Conservation (phyloP, 306 rosid genomes). For the Mimosa pudica region DNA sequence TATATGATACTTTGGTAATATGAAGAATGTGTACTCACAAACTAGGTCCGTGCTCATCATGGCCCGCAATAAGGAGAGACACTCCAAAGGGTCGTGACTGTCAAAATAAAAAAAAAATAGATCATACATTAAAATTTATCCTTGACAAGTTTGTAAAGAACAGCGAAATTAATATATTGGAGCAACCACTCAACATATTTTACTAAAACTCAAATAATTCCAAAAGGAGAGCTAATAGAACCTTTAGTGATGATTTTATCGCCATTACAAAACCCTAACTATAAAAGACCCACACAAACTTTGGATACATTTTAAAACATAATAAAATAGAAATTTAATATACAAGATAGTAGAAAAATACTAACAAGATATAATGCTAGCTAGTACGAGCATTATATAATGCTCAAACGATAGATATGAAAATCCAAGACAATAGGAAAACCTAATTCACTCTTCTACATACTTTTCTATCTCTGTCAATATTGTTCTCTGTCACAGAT, state of each 20-base stretch:
- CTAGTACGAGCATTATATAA: not conserved
- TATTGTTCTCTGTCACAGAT: not conserved
- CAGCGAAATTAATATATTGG: not conserved
- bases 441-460: no score
- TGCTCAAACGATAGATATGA: not conserved
- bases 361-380: not conserved
- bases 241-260: not conserved
- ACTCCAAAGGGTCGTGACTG: slow-evolving; percentile 89
- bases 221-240: not conserved
- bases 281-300: not conserved
- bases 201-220: not conserved
- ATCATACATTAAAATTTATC: not conserved
- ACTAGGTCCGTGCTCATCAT: slow-evolving; percentile 78
- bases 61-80: slow-evolving; percentile 80
- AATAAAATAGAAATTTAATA: not conserved
- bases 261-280: not conserved
- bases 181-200: not conserved
- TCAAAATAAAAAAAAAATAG: not conserved
- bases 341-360: not conserved
- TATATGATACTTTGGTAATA: not conserved
- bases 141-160: not conserved
- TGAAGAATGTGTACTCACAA: slow-evolving; percentile 50
- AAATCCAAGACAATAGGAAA: no score
- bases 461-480: no score
- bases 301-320: not conserved